A percentile compares a stretch with the other conserved stretches of the same genome.
phyloP scores from a whole-genome alignment of 2,329 filamentous ascomycete genomes.

The Sclerotinia minor region DNA sequence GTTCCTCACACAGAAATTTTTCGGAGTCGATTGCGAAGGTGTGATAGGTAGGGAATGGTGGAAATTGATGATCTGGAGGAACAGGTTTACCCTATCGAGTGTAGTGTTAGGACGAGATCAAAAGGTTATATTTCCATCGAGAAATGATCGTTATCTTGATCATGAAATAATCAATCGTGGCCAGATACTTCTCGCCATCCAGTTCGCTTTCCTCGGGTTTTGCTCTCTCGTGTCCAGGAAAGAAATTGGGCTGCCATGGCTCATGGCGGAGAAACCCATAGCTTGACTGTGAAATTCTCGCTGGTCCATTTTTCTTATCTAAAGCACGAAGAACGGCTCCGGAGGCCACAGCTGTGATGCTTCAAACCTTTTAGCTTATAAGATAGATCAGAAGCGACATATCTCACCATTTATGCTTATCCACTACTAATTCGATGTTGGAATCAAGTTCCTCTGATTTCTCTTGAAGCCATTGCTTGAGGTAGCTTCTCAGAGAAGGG shows the following conservation, averaged over 20 bases:
- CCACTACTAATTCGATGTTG: constrained; percentile 23
- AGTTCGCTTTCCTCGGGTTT: constrained; percentile 19
- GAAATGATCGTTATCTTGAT: constrained; percentile 24
- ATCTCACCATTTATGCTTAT: constrained; percentile 24
- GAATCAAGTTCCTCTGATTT: neutral
- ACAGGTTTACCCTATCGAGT: constrained; percentile 25
- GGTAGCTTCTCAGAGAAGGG: constrained; percentile 29
- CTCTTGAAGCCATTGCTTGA: constrained; percentile 23
- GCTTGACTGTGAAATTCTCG: constrained; percentile 26
- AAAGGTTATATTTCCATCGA: neutral
- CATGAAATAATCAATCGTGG: constrained; percentile 32
- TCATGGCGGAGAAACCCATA: constrained; percentile 31
- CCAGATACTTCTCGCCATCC: constrained; percentile 29
- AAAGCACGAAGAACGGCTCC: constrained; percentile 31
- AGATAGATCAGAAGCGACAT: neutral
- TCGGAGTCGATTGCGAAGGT: constrained; percentile 24
- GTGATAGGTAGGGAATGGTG: constrained; percentile 23
- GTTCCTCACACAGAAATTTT: constrained; percentile 30
- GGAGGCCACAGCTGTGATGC: constrained; percentile 30
- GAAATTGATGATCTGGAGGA: constrained; percentile 23
- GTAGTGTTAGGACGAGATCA: neutral
- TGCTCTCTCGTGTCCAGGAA: constrained; percentile 19
- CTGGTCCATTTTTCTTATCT: constrained; percentile 31
- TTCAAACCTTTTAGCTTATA: neutral
- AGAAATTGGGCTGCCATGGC: constrained; percentile 20